A percentile compares a stretch with the other conserved stretches of the same genome.
Conservation (phyloP, 306 rosid species). For the Hippophae gyantsensis region DNA sequence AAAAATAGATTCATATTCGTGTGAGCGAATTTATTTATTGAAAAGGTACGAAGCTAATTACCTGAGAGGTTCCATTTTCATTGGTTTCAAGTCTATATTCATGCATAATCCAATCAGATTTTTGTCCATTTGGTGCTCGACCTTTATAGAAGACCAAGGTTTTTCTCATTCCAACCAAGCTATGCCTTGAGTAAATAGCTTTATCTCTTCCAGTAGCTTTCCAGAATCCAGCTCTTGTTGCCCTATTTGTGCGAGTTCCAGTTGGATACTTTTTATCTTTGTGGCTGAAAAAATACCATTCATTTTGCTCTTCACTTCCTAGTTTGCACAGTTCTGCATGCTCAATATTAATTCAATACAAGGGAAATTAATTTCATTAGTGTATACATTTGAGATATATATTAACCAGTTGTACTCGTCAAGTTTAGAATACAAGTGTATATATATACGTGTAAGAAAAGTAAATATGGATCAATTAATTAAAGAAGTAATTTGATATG, state of each 20-base stretch:
- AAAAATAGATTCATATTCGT: too few relatives aligned
- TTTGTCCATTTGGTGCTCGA: slow-evolving; percentile 87
- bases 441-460: neutral
- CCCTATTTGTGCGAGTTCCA: slow-evolving; percentile 79
- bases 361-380: too few relatives aligned
- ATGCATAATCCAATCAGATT: slow-evolving; percentile 95
- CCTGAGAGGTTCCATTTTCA: slow-evolving; percentile 72
- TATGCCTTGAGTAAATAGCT: slow-evolving; percentile 52
- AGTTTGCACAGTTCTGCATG: slow-evolving; percentile 58
- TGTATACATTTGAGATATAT: too few relatives aligned
- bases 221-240: slow-evolving; percentile 93
- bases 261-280: slow-evolving; percentile 93
- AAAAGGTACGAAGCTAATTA: slow-evolving; percentile 7
- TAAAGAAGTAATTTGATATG: neutral
- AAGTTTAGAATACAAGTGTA: too few relatives aligned
- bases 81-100: slow-evolving; percentile 73
- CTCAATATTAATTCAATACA: neutral
- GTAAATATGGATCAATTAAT: neutral
- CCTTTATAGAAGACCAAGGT: slow-evolving; percentile 88
- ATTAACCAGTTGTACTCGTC: too few relatives aligned
- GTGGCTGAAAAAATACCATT: slow-evolving; percentile 92
- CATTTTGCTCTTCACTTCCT: slow-evolving; percentile 60
- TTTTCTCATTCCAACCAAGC: slow-evolving; percentile 76
- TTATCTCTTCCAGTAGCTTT: slow-evolving; percentile 94
- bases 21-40: neutral